A percentile compares a stretch with the other conserved stretches of the same genome.
These are phyloP conservation scores for Cladosporium phlei DNA, from an alignment of 2,329 filamentous ascomycete genomes.

Conservation along the genomic window DNA sequence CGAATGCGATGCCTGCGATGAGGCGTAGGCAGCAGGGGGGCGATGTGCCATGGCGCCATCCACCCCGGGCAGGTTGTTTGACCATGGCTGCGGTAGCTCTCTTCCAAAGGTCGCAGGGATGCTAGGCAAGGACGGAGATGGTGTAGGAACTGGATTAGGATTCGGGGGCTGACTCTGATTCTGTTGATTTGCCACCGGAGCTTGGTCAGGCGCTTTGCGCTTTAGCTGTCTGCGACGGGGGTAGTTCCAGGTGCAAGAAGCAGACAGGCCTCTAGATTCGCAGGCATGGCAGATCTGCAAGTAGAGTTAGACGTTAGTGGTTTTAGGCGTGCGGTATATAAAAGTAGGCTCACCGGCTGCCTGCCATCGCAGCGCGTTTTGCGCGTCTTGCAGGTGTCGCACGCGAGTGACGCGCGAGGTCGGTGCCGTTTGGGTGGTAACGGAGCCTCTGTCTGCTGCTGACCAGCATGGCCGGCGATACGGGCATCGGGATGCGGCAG, in stretches of 20 bases:
- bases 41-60: constrained; percentile 11
- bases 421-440: constrained; percentile 9
- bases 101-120: constrained; percentile 11
- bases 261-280: constrained; percentile 10
- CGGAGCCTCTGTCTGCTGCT: neutral
- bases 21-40: neutral
- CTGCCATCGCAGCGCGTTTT: constrained; percentile 25
- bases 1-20: constrained; percentile 2
- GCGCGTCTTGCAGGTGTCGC: constrained; percentile 22
- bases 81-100: constrained; percentile 10
- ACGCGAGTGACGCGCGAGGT: constrained; percentile 24
- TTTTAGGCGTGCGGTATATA: constrained; percentile 8
- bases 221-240: constrained; percentile 9
- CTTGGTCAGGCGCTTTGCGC: constrained; percentile 1
- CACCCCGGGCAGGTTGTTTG: neutral
- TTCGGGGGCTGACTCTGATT: too few relatives aligned
- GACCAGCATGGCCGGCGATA: neutral
- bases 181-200: constrained; percentile 5
- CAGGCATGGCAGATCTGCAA: constrained; percentile 10
- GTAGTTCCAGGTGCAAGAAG: constrained; percentile 11
- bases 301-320: constrained; percentile 7
- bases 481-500: constrained; percentile 3
- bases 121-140: constrained; percentile 6
- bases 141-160: neutral
- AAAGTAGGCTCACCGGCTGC: constrained; percentile 20